A percentile compares a stretch with the other conserved stretches of the same genome.
phyloP scores from a whole-genome alignment of 2,329 filamentous ascomycete species.

The Epichloe brachyelytri region DNA sequence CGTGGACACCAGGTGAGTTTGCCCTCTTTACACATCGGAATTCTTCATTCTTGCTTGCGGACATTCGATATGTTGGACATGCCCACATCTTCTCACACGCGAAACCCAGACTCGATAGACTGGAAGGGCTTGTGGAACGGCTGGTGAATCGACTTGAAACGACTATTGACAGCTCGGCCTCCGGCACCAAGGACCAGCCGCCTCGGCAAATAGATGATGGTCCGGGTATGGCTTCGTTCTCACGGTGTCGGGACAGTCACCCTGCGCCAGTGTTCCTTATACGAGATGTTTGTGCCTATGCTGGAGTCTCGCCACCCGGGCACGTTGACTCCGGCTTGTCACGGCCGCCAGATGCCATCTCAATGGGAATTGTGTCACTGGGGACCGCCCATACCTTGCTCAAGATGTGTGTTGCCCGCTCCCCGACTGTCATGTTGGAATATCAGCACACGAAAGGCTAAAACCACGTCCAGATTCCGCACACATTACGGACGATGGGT shows the following conservation, averaged over 20 bases:
- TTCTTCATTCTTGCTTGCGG: too few species aligned
- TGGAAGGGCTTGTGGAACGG: not conserved
- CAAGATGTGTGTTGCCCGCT: conserved; percentile 9
- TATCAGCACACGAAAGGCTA: not conserved
- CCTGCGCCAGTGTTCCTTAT: conserved; percentile 15
- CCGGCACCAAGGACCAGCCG: not conserved
- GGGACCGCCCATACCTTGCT: conserved; percentile 11
- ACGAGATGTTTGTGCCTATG: conserved; percentile 15
- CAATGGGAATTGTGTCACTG: conserved; percentile 10
- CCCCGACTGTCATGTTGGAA: not conserved
- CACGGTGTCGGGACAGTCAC: not conserved
- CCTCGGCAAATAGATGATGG: not conserved
- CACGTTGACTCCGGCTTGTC: not conserved
- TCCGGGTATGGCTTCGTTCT: not conserved
- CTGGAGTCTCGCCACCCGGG: conserved; percentile 11
- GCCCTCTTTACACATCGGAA: not conserved
- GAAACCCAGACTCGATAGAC: not conserved
- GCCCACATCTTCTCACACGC: too few species aligned
- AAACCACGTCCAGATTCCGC: conserved; percentile 11
- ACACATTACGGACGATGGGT: conserved; percentile 17
- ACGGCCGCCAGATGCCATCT: conserved; percentile 10
- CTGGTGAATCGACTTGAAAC: not conserved
- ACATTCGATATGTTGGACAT: too few species aligned
- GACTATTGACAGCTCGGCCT: not conserved
- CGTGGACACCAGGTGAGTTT: not conserved